phyloP scores from a whole-genome alignment of 1,139 yeast genomes.

The Diutina neorugosa region DNA sequence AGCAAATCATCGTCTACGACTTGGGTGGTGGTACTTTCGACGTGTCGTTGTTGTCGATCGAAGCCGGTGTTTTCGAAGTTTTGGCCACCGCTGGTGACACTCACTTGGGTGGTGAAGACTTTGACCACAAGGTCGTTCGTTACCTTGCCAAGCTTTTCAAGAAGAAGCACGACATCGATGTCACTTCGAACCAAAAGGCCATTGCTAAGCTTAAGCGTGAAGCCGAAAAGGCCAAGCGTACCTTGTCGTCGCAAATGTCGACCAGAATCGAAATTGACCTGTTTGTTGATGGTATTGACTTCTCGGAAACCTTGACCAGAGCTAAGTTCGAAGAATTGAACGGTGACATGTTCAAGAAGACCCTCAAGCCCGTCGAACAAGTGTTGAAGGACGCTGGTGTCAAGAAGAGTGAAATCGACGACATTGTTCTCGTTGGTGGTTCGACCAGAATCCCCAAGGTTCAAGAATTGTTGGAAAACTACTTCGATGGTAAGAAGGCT shows the following conservation, averaged over 20 bases:
- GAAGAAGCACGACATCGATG: conserved; percentile 91
- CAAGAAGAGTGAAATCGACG: conserved; percentile 5
- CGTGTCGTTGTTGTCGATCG: conserved; percentile 85
- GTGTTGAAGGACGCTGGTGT: conserved; percentile 9
- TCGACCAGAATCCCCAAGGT: conserved; percentile 5
- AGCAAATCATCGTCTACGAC: conserved; percentile 85
- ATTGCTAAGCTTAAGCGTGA: conserved; percentile 31
- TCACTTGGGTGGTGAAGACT: conserved; percentile 89
- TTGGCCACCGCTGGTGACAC: conserved; percentile 98
- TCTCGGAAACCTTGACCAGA: conserved; percentile 28
- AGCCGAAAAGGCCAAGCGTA: conserved; percentile 30
- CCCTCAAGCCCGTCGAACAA: conserved; percentile 28
- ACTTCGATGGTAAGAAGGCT: conserved; percentile 6
- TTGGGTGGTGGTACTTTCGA: conserved; percentile 98
- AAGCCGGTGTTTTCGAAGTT: conserved; percentile 93
- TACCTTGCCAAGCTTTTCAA: conserved; percentile 74
- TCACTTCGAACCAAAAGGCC: conserved; percentile 59
- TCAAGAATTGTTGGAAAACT: conserved; percentile 4
- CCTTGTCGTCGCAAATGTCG: conserved; percentile 28
- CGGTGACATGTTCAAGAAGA: conserved; percentile 27
- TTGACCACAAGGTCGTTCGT: conserved; percentile 78
- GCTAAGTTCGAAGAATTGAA: conserved; percentile 30
- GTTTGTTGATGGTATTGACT: conserved; percentile 26
- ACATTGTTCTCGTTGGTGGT: conserved; percentile 5
- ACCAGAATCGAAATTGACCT: conserved; percentile 23